Evolutionary conservation across 805 yeast genomes (phyloP).

Genomic region (Candida loeiensis): DNA sequence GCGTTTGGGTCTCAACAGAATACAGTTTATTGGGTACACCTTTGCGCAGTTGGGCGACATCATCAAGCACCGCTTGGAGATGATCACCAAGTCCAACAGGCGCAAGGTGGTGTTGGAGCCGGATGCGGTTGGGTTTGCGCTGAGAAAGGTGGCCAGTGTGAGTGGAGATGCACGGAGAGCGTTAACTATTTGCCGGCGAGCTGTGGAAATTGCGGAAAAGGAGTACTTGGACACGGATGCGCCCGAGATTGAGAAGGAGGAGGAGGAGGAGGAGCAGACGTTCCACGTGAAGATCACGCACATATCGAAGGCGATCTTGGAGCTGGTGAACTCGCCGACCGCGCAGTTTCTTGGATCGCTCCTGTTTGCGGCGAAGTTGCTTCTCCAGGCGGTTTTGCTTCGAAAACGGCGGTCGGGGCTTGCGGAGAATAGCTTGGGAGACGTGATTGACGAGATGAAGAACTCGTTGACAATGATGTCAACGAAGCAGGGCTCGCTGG

Average conservation of each 20-base stretch:
- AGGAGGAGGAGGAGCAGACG: slow-evolving; percentile 25
- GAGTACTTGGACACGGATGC: slow-evolving; percentile 41
- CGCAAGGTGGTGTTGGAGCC: slow-evolving; percentile 47
- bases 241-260: slow-evolving; percentile 15
- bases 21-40: slow-evolving; percentile 86
- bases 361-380: slow-evolving; percentile 66
- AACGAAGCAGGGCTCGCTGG: slow-evolving; percentile 19
- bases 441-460: slow-evolving; percentile 72
- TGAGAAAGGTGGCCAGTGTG: slow-evolving; percentile 92
- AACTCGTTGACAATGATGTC: slow-evolving; percentile 45
- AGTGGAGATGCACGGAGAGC: slow-evolving; percentile 98
- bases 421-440: slow-evolving; percentile 71
- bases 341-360: slow-evolving; percentile 53
- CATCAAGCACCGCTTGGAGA: slow-evolving; percentile 64
- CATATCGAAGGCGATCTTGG: slow-evolving; percentile 74
- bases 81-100: slow-evolving; percentile 30
- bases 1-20: slow-evolving; percentile 81
- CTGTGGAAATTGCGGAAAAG: slow-evolving; percentile 80
- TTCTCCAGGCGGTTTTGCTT: slow-evolving; percentile 65
- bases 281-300: slow-evolving; percentile 67
- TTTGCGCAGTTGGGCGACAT: slow-evolving; percentile 73
- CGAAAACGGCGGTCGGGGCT: slow-evolving; percentile 63
- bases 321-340: slow-evolving; percentile 74
- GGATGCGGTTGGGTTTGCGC: slow-evolving; percentile 87
- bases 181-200: slow-evolving; percentile 79